Evolutionary conservation across 768 basidiomycete genomes (phyloP).

Genomic region (Leccinum boreale): DNA sequence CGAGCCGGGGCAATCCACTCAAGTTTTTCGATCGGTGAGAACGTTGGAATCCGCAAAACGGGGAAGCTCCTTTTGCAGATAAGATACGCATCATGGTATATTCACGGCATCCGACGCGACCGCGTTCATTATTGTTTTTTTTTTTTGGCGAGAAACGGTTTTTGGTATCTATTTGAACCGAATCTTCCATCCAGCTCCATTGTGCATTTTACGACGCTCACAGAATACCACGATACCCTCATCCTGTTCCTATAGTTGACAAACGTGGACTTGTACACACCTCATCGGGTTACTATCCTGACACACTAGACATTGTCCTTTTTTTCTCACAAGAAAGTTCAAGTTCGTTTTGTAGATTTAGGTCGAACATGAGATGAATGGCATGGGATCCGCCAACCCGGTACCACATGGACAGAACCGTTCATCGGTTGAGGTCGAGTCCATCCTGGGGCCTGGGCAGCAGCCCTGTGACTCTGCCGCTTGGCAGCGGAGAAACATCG

Average conservation of each 20-base stretch:
- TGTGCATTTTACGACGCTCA: conserved; percentile 31
- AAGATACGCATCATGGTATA: conserved; percentile 19
- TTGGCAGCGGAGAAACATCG: conserved; percentile 17
- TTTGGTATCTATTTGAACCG: conserved; percentile 29
- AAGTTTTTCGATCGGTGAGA: conserved; percentile 29
- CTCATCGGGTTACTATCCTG: conserved; percentile 10
- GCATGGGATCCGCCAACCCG: neutral
- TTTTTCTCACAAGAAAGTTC: conserved; percentile 6
- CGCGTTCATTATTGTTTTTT: conserved; percentile 3
- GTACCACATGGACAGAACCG: neutral
- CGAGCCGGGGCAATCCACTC: conserved; percentile 5
- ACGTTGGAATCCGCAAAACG: conserved; percentile 10
- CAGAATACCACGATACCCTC: conserved; percentile 35
- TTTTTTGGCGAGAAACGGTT: conserved; percentile 17
- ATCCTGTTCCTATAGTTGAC: conserved; percentile 29
- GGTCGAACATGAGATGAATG: conserved; percentile 6
- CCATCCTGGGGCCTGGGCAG: neutral
- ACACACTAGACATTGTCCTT: conserved; percentile 15
- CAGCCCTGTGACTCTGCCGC: conserved; percentile 3
- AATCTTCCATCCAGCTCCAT: conserved; percentile 22
- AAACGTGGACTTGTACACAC: conserved; percentile 24
- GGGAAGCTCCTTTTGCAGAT: conserved; percentile 6
- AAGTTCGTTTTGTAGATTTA: conserved; percentile 22
- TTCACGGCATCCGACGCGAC: conserved; percentile 27
- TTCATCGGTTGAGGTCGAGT: neutral